Evolutionary conservation across 2,329 filamentous ascomycete genomes (phyloP), one percentile per base, ranked within the genome.

Genomic region (Periconia digitata): DNA sequence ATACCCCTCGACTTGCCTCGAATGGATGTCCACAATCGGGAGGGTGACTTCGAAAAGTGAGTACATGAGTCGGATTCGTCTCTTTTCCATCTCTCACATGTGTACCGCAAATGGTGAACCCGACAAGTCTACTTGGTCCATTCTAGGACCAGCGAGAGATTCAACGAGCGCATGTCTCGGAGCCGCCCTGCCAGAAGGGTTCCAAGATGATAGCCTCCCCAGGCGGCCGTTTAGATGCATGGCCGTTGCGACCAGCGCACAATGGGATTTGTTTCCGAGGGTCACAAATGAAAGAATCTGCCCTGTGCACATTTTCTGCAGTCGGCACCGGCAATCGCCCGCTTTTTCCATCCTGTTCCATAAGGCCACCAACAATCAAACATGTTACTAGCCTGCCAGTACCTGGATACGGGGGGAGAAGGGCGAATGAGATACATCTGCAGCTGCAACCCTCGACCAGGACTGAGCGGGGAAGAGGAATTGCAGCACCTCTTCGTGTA

Each of bases 341-440:
- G 10, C 27, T 32, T 32, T 32, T 10, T 3, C 27, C 8, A 3
- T 15, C 10, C 8, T 10, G 12, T 32, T 5, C n/a, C n/a, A 13
- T 10, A 15, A 32, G n/a, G 27, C 3, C 27, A 6, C 27, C 12
- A 32, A 10, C 27, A 32, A 32, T 15, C n/a, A 10, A 15, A 10
- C 27, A 32, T 32, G 27, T 32, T 32, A 15, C 8, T 12, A 10
- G 27, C 27, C 10, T 32, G 17, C 20, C 18, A 20, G 46, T 49
- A 22, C 44, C 56, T 51, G 58, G 54, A 60, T 45, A 50, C 57
- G 50, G 18, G 13, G 15, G 56, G 50, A 50, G 55, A 23, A 60
- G 58, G 56, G 60, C 62, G 63, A 59, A 48, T 51, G 49, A 48
- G 55, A 50, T 55, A 56, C 55, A 55, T 47, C 51, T 49, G 55